Base-by-base conservation (phyloP, 345 rosid genomes). In the Syzygium aqueum region DNA sequence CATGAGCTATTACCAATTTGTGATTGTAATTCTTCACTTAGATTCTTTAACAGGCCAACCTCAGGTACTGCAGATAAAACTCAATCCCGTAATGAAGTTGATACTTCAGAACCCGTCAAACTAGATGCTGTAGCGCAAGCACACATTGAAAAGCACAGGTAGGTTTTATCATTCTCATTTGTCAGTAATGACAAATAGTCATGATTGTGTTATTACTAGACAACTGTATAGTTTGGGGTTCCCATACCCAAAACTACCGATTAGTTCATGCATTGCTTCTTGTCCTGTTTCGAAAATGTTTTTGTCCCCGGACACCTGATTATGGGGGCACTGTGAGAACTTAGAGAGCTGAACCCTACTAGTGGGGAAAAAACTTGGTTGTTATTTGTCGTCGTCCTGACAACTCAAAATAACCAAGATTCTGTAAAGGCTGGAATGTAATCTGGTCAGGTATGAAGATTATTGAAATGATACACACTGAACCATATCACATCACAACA, bases 141-240 rank as follows among this genome's bases (percentile, higher is more conserved):
- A 3, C 95, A 92, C 91, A 94, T 97, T 90, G 96, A 97, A 53
- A 97, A 95, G 90, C 97, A 96, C 91, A 93, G 95, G 99, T 97
- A 73, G 7, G 80, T 19, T 23, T 37, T 85, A 53, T 61, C 37
- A 19, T 53, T 88, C 33, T 43, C 84, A 59, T 46, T 84, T 8
- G 43, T 19, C 51, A 30, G 25, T 52, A 51, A 27, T 73, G 82
- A 73, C 14, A 37, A 73, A 37, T 37, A 5, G 49, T 73, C 49
- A 10, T 73, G 80, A 59, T 51, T 40, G 30, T n/a, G 30, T 11
- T 80, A 53, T 53, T 49, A 4, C 53, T 59, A 51, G 40, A 63
- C 37, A 43, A 10, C 83, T 77, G 30, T 78, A 49, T 65, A 22
- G 51, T 8, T 21, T 51, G 51, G 50, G 49, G 30, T 46, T 85